These are phyloP conservation scores for Ulmus americana DNA, from an alignment of 331 rosid genomes.

Conservation along the genomic window DNA sequence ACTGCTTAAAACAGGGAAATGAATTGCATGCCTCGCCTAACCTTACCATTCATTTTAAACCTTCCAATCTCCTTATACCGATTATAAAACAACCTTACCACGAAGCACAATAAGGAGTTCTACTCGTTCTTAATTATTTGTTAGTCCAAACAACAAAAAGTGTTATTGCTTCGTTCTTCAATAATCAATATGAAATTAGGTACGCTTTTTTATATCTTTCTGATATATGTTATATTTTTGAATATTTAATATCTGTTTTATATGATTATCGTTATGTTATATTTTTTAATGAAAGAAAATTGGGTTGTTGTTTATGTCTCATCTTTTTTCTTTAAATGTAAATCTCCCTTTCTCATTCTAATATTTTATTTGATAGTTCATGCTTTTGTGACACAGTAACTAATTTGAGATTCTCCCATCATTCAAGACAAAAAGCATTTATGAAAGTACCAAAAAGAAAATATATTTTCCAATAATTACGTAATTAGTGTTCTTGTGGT, in stretches of 20 bases:
- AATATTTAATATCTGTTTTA: no score
- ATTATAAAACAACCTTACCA: not conserved
- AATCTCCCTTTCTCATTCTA: not conserved
- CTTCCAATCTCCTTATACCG: not conserved
- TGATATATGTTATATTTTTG: not conserved
- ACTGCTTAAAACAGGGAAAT: conserved; percentile 13
- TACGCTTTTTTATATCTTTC: not conserved
- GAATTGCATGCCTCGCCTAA: not conserved
- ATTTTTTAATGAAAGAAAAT: not conserved
- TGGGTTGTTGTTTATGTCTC: not conserved
- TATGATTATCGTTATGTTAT: not conserved
- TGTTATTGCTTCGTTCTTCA: no score
- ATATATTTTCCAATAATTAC: not conserved
- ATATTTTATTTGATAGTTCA: not conserved
- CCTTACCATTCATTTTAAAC: conserved; percentile 1
- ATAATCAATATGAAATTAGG: conserved; percentile 4
- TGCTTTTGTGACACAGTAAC: conserved; percentile 5
- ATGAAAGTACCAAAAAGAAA: not conserved
- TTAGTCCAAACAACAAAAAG: no score
- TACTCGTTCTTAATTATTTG: no score
- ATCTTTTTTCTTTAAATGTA: not conserved
- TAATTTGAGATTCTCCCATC: not conserved
- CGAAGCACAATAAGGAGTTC: not conserved
- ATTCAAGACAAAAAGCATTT: not conserved
- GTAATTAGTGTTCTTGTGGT: no score